A percentile compares a stretch with the other conserved stretches of the same genome.
Conservation (phyloP, 768 basidiomycete genomes). For the Kwoniella bestiolae region DNA sequence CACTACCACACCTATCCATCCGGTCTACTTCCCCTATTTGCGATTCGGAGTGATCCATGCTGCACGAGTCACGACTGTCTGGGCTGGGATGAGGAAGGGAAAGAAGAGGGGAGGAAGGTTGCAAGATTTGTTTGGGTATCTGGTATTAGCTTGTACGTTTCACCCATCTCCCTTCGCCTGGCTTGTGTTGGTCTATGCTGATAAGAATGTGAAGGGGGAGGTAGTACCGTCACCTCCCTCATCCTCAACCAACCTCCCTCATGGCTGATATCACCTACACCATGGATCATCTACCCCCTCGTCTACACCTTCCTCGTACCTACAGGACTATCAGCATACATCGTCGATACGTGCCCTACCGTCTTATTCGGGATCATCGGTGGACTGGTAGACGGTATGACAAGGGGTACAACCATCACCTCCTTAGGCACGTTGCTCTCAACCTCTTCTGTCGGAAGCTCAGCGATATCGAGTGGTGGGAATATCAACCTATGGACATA, state of each 20-base stretch:
- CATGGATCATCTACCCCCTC: conserved; percentile 45
- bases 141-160: conserved; percentile 47
- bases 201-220: conserved; percentile 45
- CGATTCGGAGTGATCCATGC: conserved; percentile 44
- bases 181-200: background rate
- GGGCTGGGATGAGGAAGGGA: conserved; percentile 38
- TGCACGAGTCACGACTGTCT: conserved; percentile 40
- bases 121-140: conserved; percentile 45
- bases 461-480: background rate
- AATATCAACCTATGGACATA: conserved; percentile 24
- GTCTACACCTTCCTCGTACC: conserved; percentile 40
- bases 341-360: conserved; percentile 36
- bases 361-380: conserved; percentile 34
- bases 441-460: background rate
- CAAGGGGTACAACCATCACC: conserved; percentile 37
- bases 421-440: conserved; percentile 26
- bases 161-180: background rate
- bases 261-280: conserved; percentile 47
- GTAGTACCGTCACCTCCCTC: conserved; percentile 39
- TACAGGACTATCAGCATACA: conserved; percentile 34
- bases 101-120: conserved; percentile 26
- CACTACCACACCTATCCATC: conserved; percentile 35
- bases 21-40: conserved; percentile 37
- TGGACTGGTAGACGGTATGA: conserved; percentile 39
- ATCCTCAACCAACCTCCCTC: conserved; percentile 42